Evolutionary conservation across 2,329 filamentous ascomycete species (phyloP).

Genomic region (Aspergillus ochraceoroseus): DNA sequence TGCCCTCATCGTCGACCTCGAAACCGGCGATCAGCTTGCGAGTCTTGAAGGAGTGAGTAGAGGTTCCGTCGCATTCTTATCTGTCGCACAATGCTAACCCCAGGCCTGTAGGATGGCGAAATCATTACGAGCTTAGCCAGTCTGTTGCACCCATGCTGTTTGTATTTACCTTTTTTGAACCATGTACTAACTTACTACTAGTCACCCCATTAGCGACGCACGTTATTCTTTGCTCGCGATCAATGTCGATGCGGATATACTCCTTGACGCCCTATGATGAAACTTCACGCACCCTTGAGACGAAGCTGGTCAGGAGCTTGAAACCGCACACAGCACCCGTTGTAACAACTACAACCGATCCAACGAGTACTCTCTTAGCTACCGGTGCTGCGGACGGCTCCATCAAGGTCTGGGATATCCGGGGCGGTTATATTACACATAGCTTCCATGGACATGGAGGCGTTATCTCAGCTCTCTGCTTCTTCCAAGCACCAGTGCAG

Average conservation of each 20-base stretch:
- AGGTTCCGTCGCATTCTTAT: constrained; percentile 16
- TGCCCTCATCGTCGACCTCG: constrained; percentile 77
- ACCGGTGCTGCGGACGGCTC: constrained; percentile 90
- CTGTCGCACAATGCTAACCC: constrained; percentile 18
- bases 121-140: constrained; percentile 45
- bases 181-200: constrained; percentile 30
- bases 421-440: constrained; percentile 84
- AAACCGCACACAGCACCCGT: constrained; percentile 91
- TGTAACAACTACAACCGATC: constrained; percentile 76
- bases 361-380: constrained; percentile 81
- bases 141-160: constrained; percentile 26
- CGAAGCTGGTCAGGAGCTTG: constrained; percentile 68
- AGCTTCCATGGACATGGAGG: constrained; percentile 92
- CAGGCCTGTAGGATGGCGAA: constrained; percentile 57
- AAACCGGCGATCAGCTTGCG: constrained; percentile 74
- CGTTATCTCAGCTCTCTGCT: constrained; percentile 81
- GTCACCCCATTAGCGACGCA: constrained; percentile 86
- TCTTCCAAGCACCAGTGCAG: constrained; percentile 68
- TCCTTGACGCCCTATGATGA: constrained; percentile 58
- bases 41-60: constrained; percentile 75
- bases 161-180: constrained; percentile 1
- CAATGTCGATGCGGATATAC: constrained; percentile 93
- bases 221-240: constrained; percentile 85
- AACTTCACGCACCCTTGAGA: constrained; percentile 55
- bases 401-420: constrained; percentile 95